Evolutionary conservation across 192 early-diverging fungal genomes (phyloP).

Genomic region (Linnemannia elongata): DNA sequence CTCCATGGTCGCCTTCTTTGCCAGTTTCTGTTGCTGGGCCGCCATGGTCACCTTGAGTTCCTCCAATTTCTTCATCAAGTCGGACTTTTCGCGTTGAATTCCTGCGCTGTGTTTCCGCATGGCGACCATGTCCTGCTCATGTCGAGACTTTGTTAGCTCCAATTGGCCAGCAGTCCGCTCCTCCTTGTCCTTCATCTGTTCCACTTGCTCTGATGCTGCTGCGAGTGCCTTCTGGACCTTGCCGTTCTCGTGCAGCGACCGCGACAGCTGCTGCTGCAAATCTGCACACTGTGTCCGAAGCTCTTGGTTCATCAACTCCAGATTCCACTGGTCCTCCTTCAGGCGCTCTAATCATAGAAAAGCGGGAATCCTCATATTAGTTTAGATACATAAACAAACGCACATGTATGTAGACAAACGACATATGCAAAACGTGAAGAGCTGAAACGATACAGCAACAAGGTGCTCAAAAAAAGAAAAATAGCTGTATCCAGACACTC

Average conservation of each 20-base stretch:
- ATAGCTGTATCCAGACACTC: constrained; percentile 16
- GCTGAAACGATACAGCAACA: not conserved
- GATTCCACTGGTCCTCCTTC: constrained; percentile 69
- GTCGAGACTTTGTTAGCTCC: constrained; percentile 59
- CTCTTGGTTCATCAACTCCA: constrained; percentile 66
- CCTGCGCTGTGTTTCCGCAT: constrained; percentile 67
- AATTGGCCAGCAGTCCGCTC: constrained; percentile 60
- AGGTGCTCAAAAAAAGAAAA: not conserved
- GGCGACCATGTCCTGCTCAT: constrained; percentile 74
- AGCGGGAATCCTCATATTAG: not conserved
- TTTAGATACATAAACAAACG: not conserved
- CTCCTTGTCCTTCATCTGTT: constrained; percentile 69
- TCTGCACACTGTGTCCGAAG: constrained; percentile 58
- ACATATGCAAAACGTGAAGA: not conserved
- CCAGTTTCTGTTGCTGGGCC: constrained; percentile 42
- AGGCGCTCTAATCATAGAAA: constrained; percentile 55
- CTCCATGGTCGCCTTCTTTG: constrained; percentile 49
- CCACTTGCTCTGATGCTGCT: constrained; percentile 67
- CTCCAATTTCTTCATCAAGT: constrained; percentile 69
- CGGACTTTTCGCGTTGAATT: constrained; percentile 74
- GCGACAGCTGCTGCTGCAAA: constrained; percentile 59
- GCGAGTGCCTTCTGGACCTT: constrained; percentile 67
- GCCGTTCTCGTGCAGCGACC: constrained; percentile 68
- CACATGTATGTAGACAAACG: too few relatives aligned
- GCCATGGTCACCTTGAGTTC: constrained; percentile 59